Evolutionary conservation across 2,329 filamentous ascomycete species (phyloP), one percentile per base, ranked within the genome.

Genomic region (Colletotrichum neosansevieriae): DNA sequence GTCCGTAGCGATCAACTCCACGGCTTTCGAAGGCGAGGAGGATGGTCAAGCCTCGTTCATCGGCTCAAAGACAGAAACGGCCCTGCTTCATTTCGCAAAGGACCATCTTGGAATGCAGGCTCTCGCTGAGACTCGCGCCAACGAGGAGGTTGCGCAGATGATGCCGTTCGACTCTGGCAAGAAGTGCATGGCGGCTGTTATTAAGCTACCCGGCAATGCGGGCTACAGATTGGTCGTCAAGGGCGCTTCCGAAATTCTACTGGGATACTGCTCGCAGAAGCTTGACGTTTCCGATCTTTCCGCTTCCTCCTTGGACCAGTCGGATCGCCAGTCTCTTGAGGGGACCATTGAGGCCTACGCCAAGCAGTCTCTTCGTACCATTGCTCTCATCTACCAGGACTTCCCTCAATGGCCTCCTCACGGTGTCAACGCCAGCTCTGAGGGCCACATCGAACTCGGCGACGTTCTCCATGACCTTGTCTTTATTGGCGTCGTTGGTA

Each of bases 351-450:
- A 86, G 59, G 81, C 83, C 4, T 91, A 90, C 72, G 88, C 88
- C 13, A 82, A 82, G 21, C 81, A 86, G 42, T 93, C 91, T n/a
- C 85, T 95, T 12, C 89, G 92, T 54, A 94, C 92, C 0, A 94
- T 95, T 61, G 92, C 88, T 17, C 84, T 94, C 71, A 85, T 92
- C 4, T 94, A 92, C 78, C 86, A 88, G 51, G 93, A 96, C 71
- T 94, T 92, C 67, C 85, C 89, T 32, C 83, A 82, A 66, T 92
- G 90, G 86, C 92, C 92, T 29, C 90, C 84, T 17, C 87, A 91
- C 70, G 82, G 86, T 57, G 89, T 85, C n/a, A 44, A 44, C 3
- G 80, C 86, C 15, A 91, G 92, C 62, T 84, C 87, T n/a, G 85
- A 88, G 13, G 91, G 92, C 69, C 89, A 92, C 9, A 76, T 75